Conservation (phyloP, 495 filamentous ascomycete genomes). For the Aspergillus diversus region DNA sequence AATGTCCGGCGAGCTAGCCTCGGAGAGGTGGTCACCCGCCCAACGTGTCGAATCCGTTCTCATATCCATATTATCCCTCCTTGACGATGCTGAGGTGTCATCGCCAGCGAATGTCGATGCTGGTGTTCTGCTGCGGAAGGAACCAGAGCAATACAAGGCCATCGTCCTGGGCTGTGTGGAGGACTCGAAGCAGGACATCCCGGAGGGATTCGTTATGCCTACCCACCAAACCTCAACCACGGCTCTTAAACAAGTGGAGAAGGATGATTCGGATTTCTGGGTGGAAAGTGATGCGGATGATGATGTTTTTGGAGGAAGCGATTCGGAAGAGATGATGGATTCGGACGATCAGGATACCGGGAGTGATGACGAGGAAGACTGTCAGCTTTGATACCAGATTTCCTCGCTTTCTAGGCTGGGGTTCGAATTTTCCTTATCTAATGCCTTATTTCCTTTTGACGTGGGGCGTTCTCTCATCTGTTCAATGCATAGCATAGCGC, state of each 20-base stretch:
- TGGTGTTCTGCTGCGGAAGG: constrained; percentile 78
- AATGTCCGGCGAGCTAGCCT: constrained; percentile 85
- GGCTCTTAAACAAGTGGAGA: constrained; percentile 58
- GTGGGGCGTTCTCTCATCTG: neutral
- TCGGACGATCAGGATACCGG: constrained; percentile 55
- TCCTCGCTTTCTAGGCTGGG: neutral
- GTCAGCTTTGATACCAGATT: constrained; percentile 30
- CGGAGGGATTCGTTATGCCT: constrained; percentile 81
- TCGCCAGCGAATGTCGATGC: constrained; percentile 97
- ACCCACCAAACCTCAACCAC: constrained; percentile 63
- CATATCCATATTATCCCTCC: constrained; percentile 87
- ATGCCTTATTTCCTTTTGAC: neutral
- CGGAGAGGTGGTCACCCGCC: constrained; percentile 90
- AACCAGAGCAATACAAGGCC: constrained; percentile 66
- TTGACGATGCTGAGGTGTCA: constrained; percentile 91
- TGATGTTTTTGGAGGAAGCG: constrained; percentile 76
- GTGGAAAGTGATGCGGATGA: constrained; percentile 76
- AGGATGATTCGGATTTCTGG: constrained; percentile 84
- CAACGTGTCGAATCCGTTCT: constrained; percentile 94
- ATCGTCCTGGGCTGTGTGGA: constrained; percentile 73
- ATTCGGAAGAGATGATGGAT: constrained; percentile 60
- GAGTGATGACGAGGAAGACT: constrained; percentile 59
- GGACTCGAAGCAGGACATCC: constrained; percentile 75
- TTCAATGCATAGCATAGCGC: constrained; percentile 19
- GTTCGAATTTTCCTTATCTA: neutral